These are phyloP conservation scores for Cyanodermella asteris DNA, from an alignment of 2,329 filamentous ascomycete genomes.

Conservation along the genomic window DNA sequence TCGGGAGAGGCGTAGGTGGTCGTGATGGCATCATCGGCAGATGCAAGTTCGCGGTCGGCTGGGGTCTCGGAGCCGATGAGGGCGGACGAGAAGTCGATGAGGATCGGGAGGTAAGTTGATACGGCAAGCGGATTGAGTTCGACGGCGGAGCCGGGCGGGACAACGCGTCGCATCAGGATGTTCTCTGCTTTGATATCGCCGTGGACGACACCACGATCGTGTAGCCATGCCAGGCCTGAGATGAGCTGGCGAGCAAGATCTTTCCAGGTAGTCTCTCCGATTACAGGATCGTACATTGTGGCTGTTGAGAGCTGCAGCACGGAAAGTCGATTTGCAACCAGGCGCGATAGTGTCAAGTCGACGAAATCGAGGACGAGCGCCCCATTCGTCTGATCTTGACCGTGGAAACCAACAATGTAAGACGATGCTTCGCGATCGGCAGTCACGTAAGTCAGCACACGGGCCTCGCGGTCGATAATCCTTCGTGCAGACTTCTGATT, in stretches of 20 bases:
- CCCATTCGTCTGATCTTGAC: no score
- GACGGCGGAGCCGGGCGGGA: neutral
- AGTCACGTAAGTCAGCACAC: conserved; percentile 18
- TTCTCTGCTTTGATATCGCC: conserved; percentile 11
- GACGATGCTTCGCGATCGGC: conserved; percentile 13
- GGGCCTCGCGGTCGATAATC: conserved; percentile 21
- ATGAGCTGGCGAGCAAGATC: conserved; percentile 19
- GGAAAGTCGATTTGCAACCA: no score
- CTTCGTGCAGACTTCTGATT: conserved; percentile 17
- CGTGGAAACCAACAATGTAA: conserved; percentile 23
- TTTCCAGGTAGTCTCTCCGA: conserved; percentile 19
- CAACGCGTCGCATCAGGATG: conserved; percentile 6
- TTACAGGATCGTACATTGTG: conserved; percentile 24
- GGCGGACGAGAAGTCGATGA: conserved; percentile 10
- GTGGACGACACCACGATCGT: conserved; percentile 15
- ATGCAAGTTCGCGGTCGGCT: neutral
- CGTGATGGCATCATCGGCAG: conserved; percentile 5
- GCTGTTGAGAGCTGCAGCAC: conserved; percentile 17
- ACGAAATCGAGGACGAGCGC: no score
- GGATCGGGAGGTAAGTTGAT: conserved; percentile 4
- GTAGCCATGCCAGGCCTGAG: conserved; percentile 21
- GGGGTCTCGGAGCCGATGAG: conserved; percentile 3
- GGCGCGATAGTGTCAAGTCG: conserved; percentile 18
- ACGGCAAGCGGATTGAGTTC: no score
- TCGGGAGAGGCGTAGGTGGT: conserved; percentile 8